Evolutionary conservation across 2,329 filamentous ascomycete genomes (phyloP), one percentile per base, ranked within the genome.

Genomic region (Penicillium sp.): DNA sequence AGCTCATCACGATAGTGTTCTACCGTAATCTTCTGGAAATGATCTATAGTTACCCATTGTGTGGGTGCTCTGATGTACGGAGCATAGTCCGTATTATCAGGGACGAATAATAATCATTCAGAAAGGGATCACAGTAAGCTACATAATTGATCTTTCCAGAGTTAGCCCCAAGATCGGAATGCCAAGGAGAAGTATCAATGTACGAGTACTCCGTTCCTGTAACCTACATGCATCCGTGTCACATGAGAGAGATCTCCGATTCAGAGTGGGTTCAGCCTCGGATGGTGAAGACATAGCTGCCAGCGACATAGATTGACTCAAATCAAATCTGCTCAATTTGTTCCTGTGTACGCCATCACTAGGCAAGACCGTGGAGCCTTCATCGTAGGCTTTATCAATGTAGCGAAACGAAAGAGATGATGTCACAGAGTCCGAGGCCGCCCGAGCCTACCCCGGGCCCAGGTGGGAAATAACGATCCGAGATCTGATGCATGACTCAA

Each of bases 181-280:
- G 13, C 29, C 18, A 10, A 41, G 14, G 28, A 33, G 12, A 18
- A 45, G 13, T 45, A 42, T 42, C 31, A 36, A 36, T 42, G 45
- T 42, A 43, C 19, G 14, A 46, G 22, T n/a, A 25, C 16, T n/a
- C n/a, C n/a, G n/a, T n/a, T n/a, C n/a, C 37, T 47, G 41, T 22
- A 22, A 22, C 19, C 19, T 43, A 43, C 36, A 30, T 35, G 30
- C 30, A 35, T 36, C 25, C n/a, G 33, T 43, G 39, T 48, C 53
- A 55, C 53, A 54, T 55, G 53, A 48, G 45, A 47, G 46, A 38
- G 53, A 55, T 55, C 53, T 53, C 39, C 46, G 46, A 51, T 53
- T 50, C 28, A 35, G 34, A 37, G 44, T 46, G 44, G 38, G 16
- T 52, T 54, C 51, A 54, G 53, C 47, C 50, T 53, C 44, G 46